Evolutionary conservation across 2,329 filamentous ascomycete genomes (phyloP).

Genomic region (Coniella lustricola): DNA sequence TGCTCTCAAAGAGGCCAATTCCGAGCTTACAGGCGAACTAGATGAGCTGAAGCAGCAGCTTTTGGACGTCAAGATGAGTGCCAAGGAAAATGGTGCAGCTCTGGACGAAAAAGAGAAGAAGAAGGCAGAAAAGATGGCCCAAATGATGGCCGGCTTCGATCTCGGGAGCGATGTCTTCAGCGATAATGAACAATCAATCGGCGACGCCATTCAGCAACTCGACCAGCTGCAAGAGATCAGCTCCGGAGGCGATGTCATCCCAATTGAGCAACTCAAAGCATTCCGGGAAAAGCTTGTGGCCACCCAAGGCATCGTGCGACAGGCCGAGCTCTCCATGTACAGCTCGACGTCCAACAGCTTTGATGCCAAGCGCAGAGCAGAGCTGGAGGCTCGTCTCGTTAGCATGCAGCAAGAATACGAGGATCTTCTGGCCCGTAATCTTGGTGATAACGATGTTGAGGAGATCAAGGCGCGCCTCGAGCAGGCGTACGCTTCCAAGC

Average conservation of each 20-base stretch:
- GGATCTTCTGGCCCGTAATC: conserved; percentile 69
- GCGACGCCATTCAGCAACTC: conserved; percentile 75
- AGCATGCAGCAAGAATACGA: conserved; percentile 78
- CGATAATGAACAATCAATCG: conserved; percentile 80
- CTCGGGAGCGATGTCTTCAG: conserved; percentile 89
- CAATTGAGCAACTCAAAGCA: conserved; percentile 71
- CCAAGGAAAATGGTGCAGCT: conserved; percentile 83
- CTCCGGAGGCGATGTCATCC: conserved; percentile 68
- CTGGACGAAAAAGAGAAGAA: conserved; percentile 97
- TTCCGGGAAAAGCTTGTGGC: conserved; percentile 75
- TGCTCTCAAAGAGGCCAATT: conserved; percentile 89
- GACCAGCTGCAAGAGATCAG: conserved; percentile 73
- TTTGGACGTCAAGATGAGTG: conserved; percentile 91
- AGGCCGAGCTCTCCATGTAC: conserved; percentile 81
- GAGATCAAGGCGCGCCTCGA: conserved; percentile 77
- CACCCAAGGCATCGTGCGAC: conserved; percentile 85
- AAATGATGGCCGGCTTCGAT: conserved; percentile 99
- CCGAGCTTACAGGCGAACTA: conserved; percentile 82
- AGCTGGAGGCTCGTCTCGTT: conserved; percentile 70
- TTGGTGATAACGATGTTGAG: conserved; percentile 70
- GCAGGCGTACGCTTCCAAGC: conserved; percentile 67
- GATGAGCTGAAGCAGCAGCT: conserved; percentile 96
- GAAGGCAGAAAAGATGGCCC: conserved; percentile 98
- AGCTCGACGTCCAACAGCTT: conserved; percentile 58
- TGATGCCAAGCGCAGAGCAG: conserved; percentile 61